Evolutionary conservation across 2,329 filamentous ascomycete species (phyloP), one percentile per base, ranked within the genome.

Genomic region (Trichoderma endophyticum): DNA sequence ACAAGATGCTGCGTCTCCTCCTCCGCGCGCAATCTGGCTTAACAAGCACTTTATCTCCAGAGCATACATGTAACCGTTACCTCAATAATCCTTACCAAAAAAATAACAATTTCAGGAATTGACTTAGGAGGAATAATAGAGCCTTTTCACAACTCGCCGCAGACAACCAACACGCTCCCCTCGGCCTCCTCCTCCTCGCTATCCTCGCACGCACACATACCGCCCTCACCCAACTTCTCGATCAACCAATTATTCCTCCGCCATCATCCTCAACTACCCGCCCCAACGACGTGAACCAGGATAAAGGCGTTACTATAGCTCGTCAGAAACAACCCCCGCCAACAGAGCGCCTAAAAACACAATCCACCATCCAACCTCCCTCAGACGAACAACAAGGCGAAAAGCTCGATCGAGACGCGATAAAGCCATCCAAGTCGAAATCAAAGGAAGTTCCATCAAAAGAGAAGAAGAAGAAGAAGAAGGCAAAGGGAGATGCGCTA

Each of bases 101-200:
- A 63, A 3, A 14, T 3, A 57, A 21, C 6, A 39, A n/a, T 15
- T 39, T 39, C 36, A 39, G 36, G 4, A 43, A 43, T 43, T 43
- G 6, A 43, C 36, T 8, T 28, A 28, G 36, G 15, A 15, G 36
- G 9, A 39, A 15, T 6, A 15, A 54, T 70, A 90, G 88, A 6
- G 83, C 88, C 1, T 95, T 95, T 79, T 90, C 90, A 1, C 91
- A 90, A 74, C 82, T 95, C 56, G 83, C 91, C 4, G 90, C 90
- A 21, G 92, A 95, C 79, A 88, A 87, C 39, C 92, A 94, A 77
- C 93, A 93, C 80, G 89, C 92, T 3, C 84, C 89, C 4, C 84
- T 95, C 3, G 93, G 93, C 4, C 83, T 94, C 24, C 85, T 93
- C 74, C 85, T 95, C 11, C 79, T 95, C 60, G 89, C 87, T 24